A percentile compares a stretch with the other conserved stretches of the same genome.
Conservation (phyloP, 768 basidiomycete genomes). For the Chalciporus chontae region DNA sequence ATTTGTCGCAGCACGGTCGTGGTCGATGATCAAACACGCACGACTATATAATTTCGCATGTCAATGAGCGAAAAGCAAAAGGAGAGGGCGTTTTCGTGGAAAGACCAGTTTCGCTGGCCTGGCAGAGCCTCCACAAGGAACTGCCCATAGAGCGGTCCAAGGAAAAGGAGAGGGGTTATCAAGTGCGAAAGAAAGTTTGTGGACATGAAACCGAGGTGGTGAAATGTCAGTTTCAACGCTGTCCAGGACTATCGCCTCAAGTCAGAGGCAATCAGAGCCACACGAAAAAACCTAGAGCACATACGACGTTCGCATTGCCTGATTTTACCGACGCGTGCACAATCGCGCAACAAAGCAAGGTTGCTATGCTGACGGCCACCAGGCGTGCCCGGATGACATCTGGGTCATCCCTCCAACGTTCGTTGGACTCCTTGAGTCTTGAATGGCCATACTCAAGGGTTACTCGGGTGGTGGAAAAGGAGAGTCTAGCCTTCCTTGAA, state of each 20-base stretch:
- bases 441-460: constrained; percentile 25
- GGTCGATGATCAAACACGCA: constrained; percentile 25
- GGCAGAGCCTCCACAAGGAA: constrained; percentile 50
- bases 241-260: constrained; percentile 15
- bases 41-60: constrained; percentile 64
- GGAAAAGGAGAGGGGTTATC: constrained; percentile 68
- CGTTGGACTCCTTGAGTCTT: constrained; percentile 34
- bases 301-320: constrained; percentile 18
- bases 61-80: constrained; percentile 54
- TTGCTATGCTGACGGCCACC: constrained; percentile 61
- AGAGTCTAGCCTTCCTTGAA: constrained; percentile 59
- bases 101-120: constrained; percentile 49
- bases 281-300: background rate
- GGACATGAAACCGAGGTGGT: constrained; percentile 40
- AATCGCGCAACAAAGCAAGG: constrained; percentile 49
- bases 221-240: constrained; percentile 30
- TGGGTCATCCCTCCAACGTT: constrained; percentile 78
- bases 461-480: constrained; percentile 37
- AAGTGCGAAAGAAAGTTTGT: constrained; percentile 46
- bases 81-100: constrained; percentile 35
- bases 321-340: constrained; percentile 41
- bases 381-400: constrained; percentile 80
- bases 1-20: background rate
- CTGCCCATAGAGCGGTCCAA: constrained; percentile 69
- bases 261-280: constrained; percentile 1